phyloP scores from a whole-genome alignment of 768 basidiomycete species.

The Auriculariales sp. region DNA sequence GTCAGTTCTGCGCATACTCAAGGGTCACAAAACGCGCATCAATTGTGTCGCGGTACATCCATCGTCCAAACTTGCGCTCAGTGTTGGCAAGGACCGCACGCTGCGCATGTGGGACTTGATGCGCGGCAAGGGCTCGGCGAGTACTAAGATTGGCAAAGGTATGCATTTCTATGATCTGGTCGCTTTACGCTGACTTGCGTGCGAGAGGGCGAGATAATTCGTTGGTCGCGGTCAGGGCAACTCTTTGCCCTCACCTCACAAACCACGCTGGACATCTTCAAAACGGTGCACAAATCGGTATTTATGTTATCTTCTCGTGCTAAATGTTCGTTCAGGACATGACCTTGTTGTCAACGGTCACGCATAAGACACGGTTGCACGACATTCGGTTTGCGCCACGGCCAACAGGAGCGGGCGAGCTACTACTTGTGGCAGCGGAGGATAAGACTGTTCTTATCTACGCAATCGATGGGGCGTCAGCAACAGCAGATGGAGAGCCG shows the following conservation, averaged over 20 bases:
- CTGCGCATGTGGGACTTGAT: slow-evolving; percentile 98
- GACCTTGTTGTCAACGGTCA: slow-evolving; percentile 55
- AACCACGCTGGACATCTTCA: slow-evolving; percentile 68
- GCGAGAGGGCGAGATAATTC: slow-evolving; percentile 81
- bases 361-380: slow-evolving; percentile 73
- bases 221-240: slow-evolving; percentile 69
- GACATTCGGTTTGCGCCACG: slow-evolving; percentile 63
- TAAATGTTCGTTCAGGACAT: slow-evolving; percentile 42
- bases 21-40: slow-evolving; percentile 88
- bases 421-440: slow-evolving; percentile 77
- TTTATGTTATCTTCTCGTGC: neutral
- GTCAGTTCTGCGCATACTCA: slow-evolving; percentile 73
- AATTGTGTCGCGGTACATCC: slow-evolving; percentile 88
- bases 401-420: slow-evolving; percentile 39
- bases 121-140: slow-evolving; percentile 81
- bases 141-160: slow-evolving; percentile 85
- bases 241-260: slow-evolving; percentile 70
- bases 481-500: slow-evolving; percentile 14
- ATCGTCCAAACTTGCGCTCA: slow-evolving; percentile 79
- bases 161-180: slow-evolving; percentile 8
- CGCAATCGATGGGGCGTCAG: slow-evolving; percentile 32
- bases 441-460: slow-evolving; percentile 81
- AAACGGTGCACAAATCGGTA: slow-evolving; percentile 36
- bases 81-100: slow-evolving; percentile 80
- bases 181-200: neutral